Evolutionary conservation across 352 stramenopile genomes (phyloP).

Genomic region (Poterioochromonas sp.): DNA sequence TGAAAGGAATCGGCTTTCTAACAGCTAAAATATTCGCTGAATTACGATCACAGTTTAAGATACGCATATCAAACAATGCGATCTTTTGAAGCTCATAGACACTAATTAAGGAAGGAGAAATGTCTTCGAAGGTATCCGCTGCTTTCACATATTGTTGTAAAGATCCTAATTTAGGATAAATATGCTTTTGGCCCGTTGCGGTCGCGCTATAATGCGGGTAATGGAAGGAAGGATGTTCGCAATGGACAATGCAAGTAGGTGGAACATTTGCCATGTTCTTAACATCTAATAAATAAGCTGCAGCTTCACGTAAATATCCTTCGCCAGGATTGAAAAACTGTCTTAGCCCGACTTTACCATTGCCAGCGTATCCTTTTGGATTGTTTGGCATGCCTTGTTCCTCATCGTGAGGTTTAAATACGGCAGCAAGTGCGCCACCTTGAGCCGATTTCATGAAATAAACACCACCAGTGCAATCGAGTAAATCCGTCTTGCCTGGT

Average conservation of each 20-base stretch:
- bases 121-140: slow-evolving; percentile 84
- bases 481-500: slow-evolving; percentile 33
- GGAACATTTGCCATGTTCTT: slow-evolving; percentile 62
- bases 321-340: slow-evolving; percentile 86
- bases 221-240: slow-evolving; percentile 58
- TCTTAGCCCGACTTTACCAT: slow-evolving; percentile 44
- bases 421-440: slow-evolving; percentile 81
- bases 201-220: slow-evolving; percentile 44
- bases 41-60: slow-evolving; percentile 95
- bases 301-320: slow-evolving; percentile 89
- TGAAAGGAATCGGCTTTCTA: slow-evolving; percentile 18
- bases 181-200: slow-evolving; percentile 50
- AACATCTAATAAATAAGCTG: slow-evolving; percentile 86
- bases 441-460: slow-evolving; percentile 91
- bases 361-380: slow-evolving; percentile 66
- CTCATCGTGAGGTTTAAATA: slow-evolving; percentile 97
- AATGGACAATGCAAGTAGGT: slow-evolving; percentile 68
- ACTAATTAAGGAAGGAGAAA: slow-evolving; percentile 67
- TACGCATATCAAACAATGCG: slow-evolving; percentile 92
- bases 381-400: slow-evolving; percentile 96
- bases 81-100: slow-evolving; percentile 92
- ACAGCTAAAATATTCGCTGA: slow-evolving; percentile 86
- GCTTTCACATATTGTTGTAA: slow-evolving; percentile 91
- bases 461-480: slow-evolving; percentile 91
- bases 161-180: slow-evolving; percentile 85